Percentiles rank a stretch among this genome's conserved stretches.
These are phyloP conservation scores for Strigomonas oncopelti DNA, from an alignment of 208 protist species.

Conservation along the genomic window DNA sequence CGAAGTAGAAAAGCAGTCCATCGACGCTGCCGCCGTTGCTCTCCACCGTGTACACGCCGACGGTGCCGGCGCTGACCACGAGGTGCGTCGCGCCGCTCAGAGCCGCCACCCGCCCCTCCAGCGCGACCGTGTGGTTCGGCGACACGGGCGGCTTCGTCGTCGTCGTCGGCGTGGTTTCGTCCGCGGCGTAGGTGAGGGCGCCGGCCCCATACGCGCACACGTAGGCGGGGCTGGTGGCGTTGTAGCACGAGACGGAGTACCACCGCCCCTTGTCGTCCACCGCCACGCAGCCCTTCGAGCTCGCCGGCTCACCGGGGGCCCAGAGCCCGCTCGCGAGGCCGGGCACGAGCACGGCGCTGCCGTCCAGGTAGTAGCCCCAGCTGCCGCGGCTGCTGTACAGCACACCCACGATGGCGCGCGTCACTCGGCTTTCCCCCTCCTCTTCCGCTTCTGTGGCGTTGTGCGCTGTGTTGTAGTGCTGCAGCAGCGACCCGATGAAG, in stretches of 20 bases:
- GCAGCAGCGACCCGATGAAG: constrained; percentile 38
- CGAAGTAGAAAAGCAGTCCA: constrained; percentile 61
- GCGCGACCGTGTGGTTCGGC: constrained; percentile 14
- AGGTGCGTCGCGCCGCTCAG: constrained; percentile 54
- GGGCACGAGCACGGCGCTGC: constrained; percentile 22
- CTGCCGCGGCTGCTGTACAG: constrained; percentile 45
- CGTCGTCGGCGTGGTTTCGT: not conserved
- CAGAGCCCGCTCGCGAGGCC: constrained; percentile 36
- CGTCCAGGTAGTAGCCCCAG: constrained; percentile 46
- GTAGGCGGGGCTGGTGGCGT: constrained; percentile 13
- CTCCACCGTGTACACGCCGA: constrained; percentile 51
- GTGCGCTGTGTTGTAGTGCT: constrained; percentile 10
- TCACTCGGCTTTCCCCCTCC: no score
- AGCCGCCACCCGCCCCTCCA: constrained; percentile 34
- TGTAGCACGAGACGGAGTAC: constrained; percentile 47
- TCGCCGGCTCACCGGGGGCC: constrained; percentile 35
- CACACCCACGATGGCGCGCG: constrained; percentile 41
- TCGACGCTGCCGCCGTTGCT: constrained; percentile 21
- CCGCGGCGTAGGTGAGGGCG: not conserved
- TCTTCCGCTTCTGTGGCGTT: no score
- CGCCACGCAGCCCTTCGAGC: constrained; percentile 45
- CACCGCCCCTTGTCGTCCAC: constrained; percentile 39
- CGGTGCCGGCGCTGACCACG: constrained; percentile 54
- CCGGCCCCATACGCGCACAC: constrained; percentile 27
- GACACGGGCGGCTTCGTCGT: constrained; percentile 14